A percentile compares a stretch with the other conserved stretches of the same genome.
Evolutionary conservation across 2,329 filamentous ascomycete species (phyloP).

Genomic region (Rugonectria rugulosa): DNA sequence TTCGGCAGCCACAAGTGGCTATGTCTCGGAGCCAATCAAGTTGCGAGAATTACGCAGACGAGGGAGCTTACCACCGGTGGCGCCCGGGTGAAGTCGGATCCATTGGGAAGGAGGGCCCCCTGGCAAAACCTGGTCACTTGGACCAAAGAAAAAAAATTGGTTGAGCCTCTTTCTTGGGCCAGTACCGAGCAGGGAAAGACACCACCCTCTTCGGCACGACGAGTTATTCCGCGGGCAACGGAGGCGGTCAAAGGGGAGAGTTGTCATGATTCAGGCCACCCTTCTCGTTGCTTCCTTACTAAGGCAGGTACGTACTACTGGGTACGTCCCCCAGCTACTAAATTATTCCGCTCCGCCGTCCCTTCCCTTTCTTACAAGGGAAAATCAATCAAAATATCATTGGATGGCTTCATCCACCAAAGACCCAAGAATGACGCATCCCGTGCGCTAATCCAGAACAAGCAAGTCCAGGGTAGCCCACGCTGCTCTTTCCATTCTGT

Average conservation of each 20-base stretch:
- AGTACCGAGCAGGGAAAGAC: too few relatives aligned
- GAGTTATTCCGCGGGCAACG: too few relatives aligned
- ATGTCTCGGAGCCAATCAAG: slow-evolving; percentile 47
- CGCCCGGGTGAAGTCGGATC: slow-evolving; percentile 47
- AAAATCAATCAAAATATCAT: not conserved
- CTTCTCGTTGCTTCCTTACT: too few relatives aligned
- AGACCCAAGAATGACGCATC: not conserved
- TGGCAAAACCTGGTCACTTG: not conserved
- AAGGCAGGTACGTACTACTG: too few relatives aligned
- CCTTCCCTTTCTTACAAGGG: not conserved
- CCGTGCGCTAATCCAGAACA: slow-evolving; percentile 2
- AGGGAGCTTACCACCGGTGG: slow-evolving; percentile 24
- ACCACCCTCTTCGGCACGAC: too few relatives aligned
- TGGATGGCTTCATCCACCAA: not conserved
- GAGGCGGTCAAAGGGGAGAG: not conserved
- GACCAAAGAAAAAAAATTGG: slow-evolving; percentile 5
- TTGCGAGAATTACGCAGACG: slow-evolving; percentile 43
- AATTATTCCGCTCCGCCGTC: not conserved
- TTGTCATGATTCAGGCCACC: too few relatives aligned
- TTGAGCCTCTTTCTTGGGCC: too few relatives aligned
- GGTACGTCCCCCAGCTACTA: too few relatives aligned
- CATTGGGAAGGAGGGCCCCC: slow-evolving; percentile 24
- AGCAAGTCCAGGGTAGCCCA: slow-evolving; percentile 5
- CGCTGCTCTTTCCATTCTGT: too few relatives aligned
- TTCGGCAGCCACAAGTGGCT: slow-evolving; percentile 33